Evolutionary conservation across 164 flowering plant genomes (phyloP).

Genomic region (Houttuynia cordata): DNA sequence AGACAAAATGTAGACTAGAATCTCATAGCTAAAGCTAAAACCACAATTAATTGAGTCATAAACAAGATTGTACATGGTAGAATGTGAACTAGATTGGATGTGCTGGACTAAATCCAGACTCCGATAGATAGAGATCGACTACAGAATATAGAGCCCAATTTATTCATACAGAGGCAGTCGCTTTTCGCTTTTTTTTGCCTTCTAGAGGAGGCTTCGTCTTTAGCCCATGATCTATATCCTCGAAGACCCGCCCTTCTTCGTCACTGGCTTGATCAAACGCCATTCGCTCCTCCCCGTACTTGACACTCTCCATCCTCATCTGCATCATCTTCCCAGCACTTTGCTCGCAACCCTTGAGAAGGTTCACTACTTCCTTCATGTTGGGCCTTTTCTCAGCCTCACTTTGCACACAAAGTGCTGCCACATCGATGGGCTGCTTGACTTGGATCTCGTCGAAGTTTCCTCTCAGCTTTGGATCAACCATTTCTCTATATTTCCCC

Average conservation of each 20-base stretch:
- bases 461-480: slow-evolving; percentile 43
- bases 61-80: no score
- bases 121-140: no score
- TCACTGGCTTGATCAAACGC: slow-evolving; percentile 37
- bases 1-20: no score
- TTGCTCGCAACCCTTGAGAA: slow-evolving; percentile 35
- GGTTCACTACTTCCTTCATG: slow-evolving; percentile 42
- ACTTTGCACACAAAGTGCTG: slow-evolving; percentile 38
- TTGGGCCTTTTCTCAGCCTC: slow-evolving; percentile 45
- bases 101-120: no score
- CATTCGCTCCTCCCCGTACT: slow-evolving; percentile 46
- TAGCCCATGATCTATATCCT: slow-evolving; percentile 31
- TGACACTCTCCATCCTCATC: slow-evolving; percentile 40
- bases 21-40: no score
- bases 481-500: slow-evolving; percentile 35
- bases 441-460: slow-evolving; percentile 34
- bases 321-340: slow-evolving; percentile 14
- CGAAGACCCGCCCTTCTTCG: slow-evolving; percentile 29
- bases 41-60: no score
- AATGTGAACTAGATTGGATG: no score
- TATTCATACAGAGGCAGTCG: not conserved
- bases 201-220: slow-evolving; percentile 16
- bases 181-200: not conserved
- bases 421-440: slow-evolving; percentile 30
- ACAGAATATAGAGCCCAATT: no score